Percentiles rank a stretch among this genome's conserved stretches.
phyloP scores from a whole-genome alignment of 768 basidiomycete species.

The Termitomyces sp. region DNA sequence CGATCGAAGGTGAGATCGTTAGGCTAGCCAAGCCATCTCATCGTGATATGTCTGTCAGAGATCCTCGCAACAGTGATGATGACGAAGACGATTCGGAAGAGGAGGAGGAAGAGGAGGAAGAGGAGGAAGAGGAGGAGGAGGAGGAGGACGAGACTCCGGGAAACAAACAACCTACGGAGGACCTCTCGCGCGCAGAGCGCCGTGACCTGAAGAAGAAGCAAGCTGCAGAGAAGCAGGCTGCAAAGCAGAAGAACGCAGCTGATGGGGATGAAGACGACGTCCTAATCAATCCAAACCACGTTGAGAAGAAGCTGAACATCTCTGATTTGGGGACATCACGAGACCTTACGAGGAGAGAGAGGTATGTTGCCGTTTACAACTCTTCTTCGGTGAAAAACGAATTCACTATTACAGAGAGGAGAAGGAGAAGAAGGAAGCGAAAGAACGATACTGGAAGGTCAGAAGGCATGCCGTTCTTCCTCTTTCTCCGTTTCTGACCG shows the following conservation, averaged over 20 bases:
- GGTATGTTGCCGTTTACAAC: slow-evolving; percentile 29
- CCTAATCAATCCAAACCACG: slow-evolving; percentile 75
- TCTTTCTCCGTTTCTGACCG: neutral
- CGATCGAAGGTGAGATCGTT: slow-evolving; percentile 33
- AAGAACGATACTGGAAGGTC: slow-evolving; percentile 86
- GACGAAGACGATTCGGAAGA: slow-evolving; percentile 38
- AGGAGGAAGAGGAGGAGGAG: slow-evolving; percentile 32
- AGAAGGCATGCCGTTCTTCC: neutral
- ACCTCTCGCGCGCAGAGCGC: slow-evolving; percentile 67
- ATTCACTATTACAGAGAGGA: slow-evolving; percentile 54
- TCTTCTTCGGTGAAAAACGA: neutral
- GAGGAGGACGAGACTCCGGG: slow-evolving; percentile 39
- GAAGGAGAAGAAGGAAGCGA: slow-evolving; percentile 88
- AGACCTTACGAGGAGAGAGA: slow-evolving; percentile 60
- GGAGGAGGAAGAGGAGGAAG: slow-evolving; percentile 35
- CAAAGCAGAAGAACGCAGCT: slow-evolving; percentile 31
- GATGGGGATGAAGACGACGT: slow-evolving; percentile 55
- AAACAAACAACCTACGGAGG: slow-evolving; percentile 35
- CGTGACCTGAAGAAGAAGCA: slow-evolving; percentile 84
- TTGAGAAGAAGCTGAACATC: slow-evolving; percentile 69
- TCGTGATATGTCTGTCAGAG: slow-evolving; percentile 9
- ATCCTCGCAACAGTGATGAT: slow-evolving; percentile 14
- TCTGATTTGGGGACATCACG: slow-evolving; percentile 63
- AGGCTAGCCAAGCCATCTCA: neutral
- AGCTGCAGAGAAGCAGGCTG: slow-evolving; percentile 24